Evolutionary conservation across 305 asterid species (phyloP).

Genomic region (Fraxinus ornus): DNA sequence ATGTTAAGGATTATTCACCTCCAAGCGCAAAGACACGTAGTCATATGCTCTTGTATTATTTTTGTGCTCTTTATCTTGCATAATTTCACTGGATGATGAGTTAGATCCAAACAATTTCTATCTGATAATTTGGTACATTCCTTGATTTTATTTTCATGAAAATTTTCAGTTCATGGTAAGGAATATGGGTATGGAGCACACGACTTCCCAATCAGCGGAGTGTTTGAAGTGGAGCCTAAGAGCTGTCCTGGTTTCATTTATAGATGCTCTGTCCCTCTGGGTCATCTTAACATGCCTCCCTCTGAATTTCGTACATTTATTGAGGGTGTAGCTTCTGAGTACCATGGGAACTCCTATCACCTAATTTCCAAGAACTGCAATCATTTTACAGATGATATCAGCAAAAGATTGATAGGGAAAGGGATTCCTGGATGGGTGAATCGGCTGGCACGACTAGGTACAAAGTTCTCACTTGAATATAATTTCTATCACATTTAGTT

Average conservation of each 20-base stretch:
- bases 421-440: slow-evolving; percentile 61
- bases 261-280: slow-evolving; percentile 49
- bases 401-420: slow-evolving; percentile 40
- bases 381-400: slow-evolving; percentile 52
- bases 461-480: neutral
- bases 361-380: slow-evolving; percentile 55
- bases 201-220: slow-evolving; percentile 55
- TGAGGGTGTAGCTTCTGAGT: slow-evolving; percentile 50
- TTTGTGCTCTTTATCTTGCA: slow-evolving; percentile 2
- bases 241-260: slow-evolving; percentile 52
- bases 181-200: slow-evolving; percentile 64
- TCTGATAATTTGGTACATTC: neutral
- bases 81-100: slow-evolving; percentile 1
- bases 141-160: slow-evolving; percentile 6
- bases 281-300: slow-evolving; percentile 33
- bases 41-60: neutral
- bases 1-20: neutral
- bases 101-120: neutral
- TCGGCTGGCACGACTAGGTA: slow-evolving; percentile 51
- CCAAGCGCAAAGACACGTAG: neutral
- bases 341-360: slow-evolving; percentile 54
- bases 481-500: neutral
- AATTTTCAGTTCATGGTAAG: slow-evolving; percentile 46
- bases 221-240: slow-evolving; percentile 60
- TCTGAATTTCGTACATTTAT: slow-evolving; percentile 42